A percentile compares a stretch with the other conserved stretches of the same genome.
phyloP scores from a whole-genome alignment of 208 protist genomes.

The Trypanosoma melophagium region DNA sequence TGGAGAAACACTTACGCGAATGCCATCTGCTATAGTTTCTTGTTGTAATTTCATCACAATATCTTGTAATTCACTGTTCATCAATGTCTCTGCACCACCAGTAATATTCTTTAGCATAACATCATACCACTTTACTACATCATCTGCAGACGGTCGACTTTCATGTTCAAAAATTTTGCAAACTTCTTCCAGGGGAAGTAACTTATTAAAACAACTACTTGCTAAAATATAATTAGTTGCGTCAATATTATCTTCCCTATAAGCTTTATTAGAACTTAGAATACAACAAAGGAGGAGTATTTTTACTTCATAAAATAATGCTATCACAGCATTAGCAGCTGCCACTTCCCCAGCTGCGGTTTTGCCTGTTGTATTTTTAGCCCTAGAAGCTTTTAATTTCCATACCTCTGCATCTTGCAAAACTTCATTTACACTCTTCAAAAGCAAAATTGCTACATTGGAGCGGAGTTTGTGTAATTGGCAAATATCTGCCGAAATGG shows the following conservation, averaged over 20 bases:
- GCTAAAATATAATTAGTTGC: neutral
- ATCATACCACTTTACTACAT: constrained; percentile 52
- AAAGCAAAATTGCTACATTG: constrained; percentile 34
- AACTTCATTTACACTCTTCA: constrained; percentile 59
- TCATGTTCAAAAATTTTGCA: constrained; percentile 36
- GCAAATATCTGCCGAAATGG: constrained; percentile 24
- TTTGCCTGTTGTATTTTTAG: neutral
- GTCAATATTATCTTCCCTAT: neutral
- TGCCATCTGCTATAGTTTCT: neutral
- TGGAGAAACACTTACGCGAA: constrained; percentile 22
- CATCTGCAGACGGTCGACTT: constrained; percentile 33
- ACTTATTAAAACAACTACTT: constrained; percentile 16
- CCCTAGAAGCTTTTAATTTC: constrained; percentile 30
- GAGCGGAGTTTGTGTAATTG: constrained; percentile 34
- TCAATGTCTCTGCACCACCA: constrained; percentile 2
- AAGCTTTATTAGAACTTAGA: constrained; percentile 34
- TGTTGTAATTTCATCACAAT: constrained; percentile 24
- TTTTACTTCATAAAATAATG: constrained; percentile 47
- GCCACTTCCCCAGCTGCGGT: constrained; percentile 3
- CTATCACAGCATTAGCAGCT: constrained; percentile 19
- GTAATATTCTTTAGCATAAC: constrained; percentile 26
- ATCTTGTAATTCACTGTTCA: constrained; percentile 22
- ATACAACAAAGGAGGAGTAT: constrained; percentile 50
- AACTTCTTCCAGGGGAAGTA: constrained; percentile 19
- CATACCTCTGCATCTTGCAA: constrained; percentile 58